Base-by-base conservation (phyloP, 2,329 filamentous ascomycete genomes). In the Rhinocladiella mackenziei region DNA sequence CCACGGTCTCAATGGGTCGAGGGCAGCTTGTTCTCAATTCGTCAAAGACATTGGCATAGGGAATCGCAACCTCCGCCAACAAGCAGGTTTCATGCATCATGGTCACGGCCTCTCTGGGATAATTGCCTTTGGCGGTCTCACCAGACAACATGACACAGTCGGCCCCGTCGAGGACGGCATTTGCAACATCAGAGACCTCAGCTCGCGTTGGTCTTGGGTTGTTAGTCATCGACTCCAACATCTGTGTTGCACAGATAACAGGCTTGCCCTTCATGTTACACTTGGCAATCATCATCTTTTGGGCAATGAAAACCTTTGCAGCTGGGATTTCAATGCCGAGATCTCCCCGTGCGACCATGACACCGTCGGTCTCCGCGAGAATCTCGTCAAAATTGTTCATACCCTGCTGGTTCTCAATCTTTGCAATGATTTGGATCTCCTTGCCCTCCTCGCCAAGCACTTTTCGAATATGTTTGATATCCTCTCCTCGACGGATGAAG, bases 251-350 rank as follows among this genome's bases (percentile, higher is more conserved):
- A 72, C 91, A 97, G 68, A 98, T 96, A 68, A 91, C 89, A 58
- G 92, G 92, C 80, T 98, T 98, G 71, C 92, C 92, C 59, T 89
- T 89, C 65, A 96, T 83, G 78, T 98, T 98, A 82, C 92, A 98
- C 83, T 97, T 97, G 72, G 92, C 89, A 71, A 98, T 98, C 80
- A 98, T 89, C 87, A 98, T 98, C 85, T 98, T 98, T 78, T 98
- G 92, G 45, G 92, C 92, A 59, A 94, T 88, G 72, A 98, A 98
- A 57, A 98, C 92, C 78, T 98, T 92, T 55, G 91, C 88, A 51
- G 92, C 91, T 37, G 92, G 91, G 61, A 98, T 98, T 75, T 98
- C 92, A 61, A 98, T 98, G 76, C 92, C 92, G 56, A 95, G 75
- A 65, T 97, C 92, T 75, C 92, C 92, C 81, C 92, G 91, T 62